Evolutionary conservation across 805 yeast genomes (phyloP), one percentile per base, ranked within the genome.

Genomic region (Vanderwaltozyma tropicalis): DNA sequence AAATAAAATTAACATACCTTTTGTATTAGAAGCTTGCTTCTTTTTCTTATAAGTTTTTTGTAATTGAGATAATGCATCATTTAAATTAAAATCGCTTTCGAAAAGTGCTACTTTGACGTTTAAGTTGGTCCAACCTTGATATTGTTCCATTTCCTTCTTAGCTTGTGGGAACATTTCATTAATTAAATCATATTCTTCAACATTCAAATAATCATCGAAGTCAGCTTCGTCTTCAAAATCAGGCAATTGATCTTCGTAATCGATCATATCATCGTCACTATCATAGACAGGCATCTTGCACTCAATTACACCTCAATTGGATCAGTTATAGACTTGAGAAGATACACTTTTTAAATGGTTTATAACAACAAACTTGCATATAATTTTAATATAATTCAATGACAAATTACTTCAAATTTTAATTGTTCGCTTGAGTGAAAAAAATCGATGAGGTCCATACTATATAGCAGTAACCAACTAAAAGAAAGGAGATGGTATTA

Each of bases 31-130:
- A 25, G 19, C n/a, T 14, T 13, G 40, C 47, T 54, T 55, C 39
- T 50, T 55, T 40, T 55, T 56, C 43, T 55, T 57, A 33, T 39
- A 54, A 19, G 34, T 35, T 41, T 42, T 50, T 35, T 45, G 55
- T 38, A 57, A 40, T 38, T 75, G 76, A 18, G 48, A 59, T 12
- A 74, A 32, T 3, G 80, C 58, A 11, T 67, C 67, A 5, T 65
- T 68, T 3, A 68, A 40, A 26, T 68, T 69, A 47, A 68, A 76
- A 48, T 72, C 69, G 41, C 69, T 69, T 47, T 62, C 68, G 59
- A 72, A 74, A 6, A 77, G 61, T 1, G 72, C 66, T 48, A 72
- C 69, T 50, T 76, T 76, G 38, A 76, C 54, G 31, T 66, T 66
- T 12, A 60, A 39, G 28, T 73, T 67, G 16, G 48, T 52, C 46